Base-by-base conservation (phyloP, 805 yeast genomes). In the Saturnispora gosingensis region DNA sequence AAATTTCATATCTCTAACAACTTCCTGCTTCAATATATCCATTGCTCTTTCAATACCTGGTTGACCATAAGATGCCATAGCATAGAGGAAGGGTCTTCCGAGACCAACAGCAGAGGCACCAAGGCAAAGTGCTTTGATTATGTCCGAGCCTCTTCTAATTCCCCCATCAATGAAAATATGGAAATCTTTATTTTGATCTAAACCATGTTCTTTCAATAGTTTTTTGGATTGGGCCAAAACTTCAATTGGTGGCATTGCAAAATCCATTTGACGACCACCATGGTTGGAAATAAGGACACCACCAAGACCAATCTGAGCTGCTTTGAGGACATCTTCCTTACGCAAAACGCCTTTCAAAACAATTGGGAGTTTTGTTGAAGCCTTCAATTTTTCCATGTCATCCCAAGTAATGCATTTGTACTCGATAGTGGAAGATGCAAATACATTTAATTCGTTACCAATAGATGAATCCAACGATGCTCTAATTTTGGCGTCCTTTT, bases 121-220 rank as follows among this genome's bases (percentile, higher is more conserved):
- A 4, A 85, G 70, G 52, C 87, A 81, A 13, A 86, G 64, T 0
- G 93, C 91, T 61, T 86, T 85, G 47, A 85, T 58, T n/a, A 86
- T 68, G 61, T 86, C 95, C 4, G 88, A 77, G 10, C 86, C 93
- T 59, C 91, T 73, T 55, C 88, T 74, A 27, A 85, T 72, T 36
- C 93, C 93, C 49, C 95, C 93, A 61, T 86, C 93, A 28, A 86
- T 64, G 61, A 71, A 85, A 8, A 85, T 74, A 58, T 83, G 86
- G 48, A 84, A 70, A 53, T 77, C 75, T 44, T 73, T 67, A 44
- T 74, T 69, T 46, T 66, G 67, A 43, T 61, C 61, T 9, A 64
- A 58, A 34, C 72, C 68, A 22, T 63, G 63, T 47, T 66, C 63
- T 42, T 67, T 71, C 53, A 79, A 67, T 16, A 71, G 60, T 11